Conservation (phyloP, 441 rosid genomes). For the Kokia cookei region DNA sequence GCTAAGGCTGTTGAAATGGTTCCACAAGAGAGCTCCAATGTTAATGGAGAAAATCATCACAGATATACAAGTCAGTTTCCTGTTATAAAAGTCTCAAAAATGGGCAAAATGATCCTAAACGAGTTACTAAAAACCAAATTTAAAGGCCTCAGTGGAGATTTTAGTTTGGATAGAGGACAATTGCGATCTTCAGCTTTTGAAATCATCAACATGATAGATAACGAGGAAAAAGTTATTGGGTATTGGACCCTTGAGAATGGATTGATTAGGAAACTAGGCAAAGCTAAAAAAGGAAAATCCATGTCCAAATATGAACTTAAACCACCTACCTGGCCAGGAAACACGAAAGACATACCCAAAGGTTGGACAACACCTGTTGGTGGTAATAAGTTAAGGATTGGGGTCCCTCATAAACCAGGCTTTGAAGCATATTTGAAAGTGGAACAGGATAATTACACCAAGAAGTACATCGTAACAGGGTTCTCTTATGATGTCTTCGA, state of each 20-base stretch:
- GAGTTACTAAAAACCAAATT: conserved; percentile 15
- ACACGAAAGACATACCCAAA: background rate
- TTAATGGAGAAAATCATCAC: background rate
- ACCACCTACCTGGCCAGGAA: conserved; percentile 27
- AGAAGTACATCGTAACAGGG: conserved; percentile 1
- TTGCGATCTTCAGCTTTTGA: conserved; percentile 22
- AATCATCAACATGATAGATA: conserved; percentile 28
- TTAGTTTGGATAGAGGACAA: conserved; percentile 15
- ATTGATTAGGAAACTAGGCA: background rate
- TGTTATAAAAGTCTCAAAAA: conserved; percentile 7
- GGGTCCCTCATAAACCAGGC: conserved; percentile 18
- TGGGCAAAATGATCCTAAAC: conserved; percentile 13
- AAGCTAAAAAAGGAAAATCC: background rate
- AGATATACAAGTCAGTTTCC: conserved; percentile 7
- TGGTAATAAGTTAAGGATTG: conserved; percentile 23
- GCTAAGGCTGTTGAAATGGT: conserved; percentile 50
- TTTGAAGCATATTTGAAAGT: conserved; percentile 19
- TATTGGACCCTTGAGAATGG: conserved; percentile 24
- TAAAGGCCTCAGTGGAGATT: conserved; percentile 28
- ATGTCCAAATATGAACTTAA: background rate
- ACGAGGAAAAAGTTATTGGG: conserved; percentile 21
- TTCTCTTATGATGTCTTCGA: conserved; percentile 19
- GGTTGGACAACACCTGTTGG: background rate
- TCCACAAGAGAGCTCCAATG: conserved; percentile 6
- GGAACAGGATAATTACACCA: background rate